A percentile compares a stretch with the other conserved stretches of the same genome.
phyloP scores from a whole-genome alignment of 2,329 filamentous ascomycete species.

The Shiraia bambusicola region DNA sequence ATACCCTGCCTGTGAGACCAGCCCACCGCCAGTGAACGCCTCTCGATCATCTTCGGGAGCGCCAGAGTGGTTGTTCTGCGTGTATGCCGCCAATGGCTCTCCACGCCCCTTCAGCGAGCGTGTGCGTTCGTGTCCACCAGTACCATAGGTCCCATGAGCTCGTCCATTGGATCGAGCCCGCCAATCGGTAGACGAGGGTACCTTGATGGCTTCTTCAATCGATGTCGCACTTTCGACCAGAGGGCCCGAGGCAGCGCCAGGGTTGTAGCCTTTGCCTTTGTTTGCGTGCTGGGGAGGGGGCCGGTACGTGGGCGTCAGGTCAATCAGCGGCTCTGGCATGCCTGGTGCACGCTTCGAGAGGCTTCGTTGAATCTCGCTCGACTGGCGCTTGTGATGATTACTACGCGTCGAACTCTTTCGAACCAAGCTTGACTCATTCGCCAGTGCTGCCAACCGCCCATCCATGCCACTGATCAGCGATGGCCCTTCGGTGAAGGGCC shows the following conservation, averaged over 20 bases:
- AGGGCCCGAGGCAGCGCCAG: slow-evolving; percentile 42
- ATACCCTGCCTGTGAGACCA: slow-evolving; percentile 45
- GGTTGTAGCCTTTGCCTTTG: slow-evolving; percentile 54
- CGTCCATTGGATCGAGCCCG: slow-evolving; percentile 39
- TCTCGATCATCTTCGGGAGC: slow-evolving; percentile 35
- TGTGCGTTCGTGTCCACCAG: slow-evolving; percentile 34
- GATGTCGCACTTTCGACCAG: slow-evolving; percentile 51
- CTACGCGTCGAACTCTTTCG: slow-evolving; percentile 38
- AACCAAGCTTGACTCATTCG: slow-evolving; percentile 27
- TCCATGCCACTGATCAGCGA: slow-evolving; percentile 56
- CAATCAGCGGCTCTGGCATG: slow-evolving; percentile 64
- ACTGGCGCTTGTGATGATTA: slow-evolving; percentile 32
- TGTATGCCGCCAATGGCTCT: slow-evolving; percentile 36
- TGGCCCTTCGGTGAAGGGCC: slow-evolving; percentile 59
- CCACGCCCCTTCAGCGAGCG: slow-evolving; percentile 38
- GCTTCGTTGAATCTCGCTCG: slow-evolving; percentile 48
- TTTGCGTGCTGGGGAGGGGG: slow-evolving; percentile 63
- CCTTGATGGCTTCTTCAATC: slow-evolving; percentile 45
- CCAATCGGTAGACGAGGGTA: slow-evolving; percentile 50
- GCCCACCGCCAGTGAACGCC: slow-evolving; percentile 50
- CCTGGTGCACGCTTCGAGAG: slow-evolving; percentile 45
- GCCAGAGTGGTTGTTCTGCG: slow-evolving; percentile 36
- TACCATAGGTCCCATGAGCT: slow-evolving; percentile 30
- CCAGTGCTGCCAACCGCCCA: slow-evolving; percentile 22
- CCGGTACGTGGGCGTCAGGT: slow-evolving; percentile 65